Evolutionary conservation across 1,284 basidiomycete genomes (phyloP).

Genomic region (Takashimella koratensis): DNA sequence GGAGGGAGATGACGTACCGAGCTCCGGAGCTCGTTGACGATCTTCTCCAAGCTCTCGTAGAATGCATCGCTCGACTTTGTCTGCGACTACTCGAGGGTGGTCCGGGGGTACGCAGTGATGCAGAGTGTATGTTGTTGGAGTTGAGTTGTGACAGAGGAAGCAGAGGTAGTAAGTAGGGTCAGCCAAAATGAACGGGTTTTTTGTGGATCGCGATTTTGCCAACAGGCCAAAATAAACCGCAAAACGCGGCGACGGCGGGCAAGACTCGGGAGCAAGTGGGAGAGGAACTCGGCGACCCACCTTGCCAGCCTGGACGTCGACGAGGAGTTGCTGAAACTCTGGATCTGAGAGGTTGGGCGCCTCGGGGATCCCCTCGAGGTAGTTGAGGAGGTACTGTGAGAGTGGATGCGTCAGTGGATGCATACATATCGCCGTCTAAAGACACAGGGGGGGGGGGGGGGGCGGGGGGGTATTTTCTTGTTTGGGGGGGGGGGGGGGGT

Average conservation of each 20-base stretch:
- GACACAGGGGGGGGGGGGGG: constrained; percentile 1
- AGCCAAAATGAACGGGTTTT: too few species aligned
- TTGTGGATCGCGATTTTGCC: too few species aligned
- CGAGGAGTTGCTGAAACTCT: constrained; percentile 47
- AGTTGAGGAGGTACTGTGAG: constrained; percentile 49
- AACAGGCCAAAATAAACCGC: too few species aligned
- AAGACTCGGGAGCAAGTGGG: not conserved
- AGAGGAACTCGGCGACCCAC: constrained; percentile 26
- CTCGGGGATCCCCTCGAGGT: constrained; percentile 45
- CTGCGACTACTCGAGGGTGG: constrained; percentile 43
- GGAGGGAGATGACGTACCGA: constrained; percentile 55
- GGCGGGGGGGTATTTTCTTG: too few species aligned
- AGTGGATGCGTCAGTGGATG: constrained; percentile 33
- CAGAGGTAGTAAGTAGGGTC: too few species aligned
- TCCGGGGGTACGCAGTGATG: not conserved
- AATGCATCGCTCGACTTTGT: constrained; percentile 81
- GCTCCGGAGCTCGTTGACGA: constrained; percentile 75
- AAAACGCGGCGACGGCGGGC: too few species aligned
- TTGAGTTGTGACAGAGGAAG: too few species aligned
- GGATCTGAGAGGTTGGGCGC: constrained; percentile 45
- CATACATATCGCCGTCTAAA: constrained; percentile 1
- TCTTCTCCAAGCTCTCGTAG: constrained; percentile 83
- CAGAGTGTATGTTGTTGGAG: too few species aligned
- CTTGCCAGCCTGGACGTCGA: constrained; percentile 48
- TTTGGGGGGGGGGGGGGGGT: too few species aligned